phyloP scores from a whole-genome alignment of 768 basidiomycete species.

The Tulasnella calospora region DNA sequence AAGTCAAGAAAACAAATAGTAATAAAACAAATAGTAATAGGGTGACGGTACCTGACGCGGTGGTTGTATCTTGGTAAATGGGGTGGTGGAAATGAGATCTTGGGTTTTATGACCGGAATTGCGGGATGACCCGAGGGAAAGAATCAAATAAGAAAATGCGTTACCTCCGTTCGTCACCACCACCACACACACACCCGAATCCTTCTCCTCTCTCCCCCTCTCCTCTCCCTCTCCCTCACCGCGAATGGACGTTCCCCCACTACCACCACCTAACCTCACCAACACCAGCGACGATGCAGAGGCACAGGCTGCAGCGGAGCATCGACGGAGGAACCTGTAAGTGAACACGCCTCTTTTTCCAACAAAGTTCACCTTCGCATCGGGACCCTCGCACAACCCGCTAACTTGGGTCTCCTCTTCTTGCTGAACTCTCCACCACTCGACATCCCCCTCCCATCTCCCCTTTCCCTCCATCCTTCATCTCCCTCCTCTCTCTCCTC shows the following conservation, averaged over 20 bases:
- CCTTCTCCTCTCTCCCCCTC: not conserved
- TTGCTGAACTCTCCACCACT: not conserved
- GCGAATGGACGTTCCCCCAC: constrained; percentile 12
- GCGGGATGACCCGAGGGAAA: constrained; percentile 3
- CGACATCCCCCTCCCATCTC: constrained; percentile 4
- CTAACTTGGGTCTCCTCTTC: constrained; percentile 14
- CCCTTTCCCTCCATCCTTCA: not conserved
- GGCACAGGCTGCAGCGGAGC: constrained; percentile 10
- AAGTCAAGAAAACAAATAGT: too few relatives aligned
- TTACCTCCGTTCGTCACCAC: not conserved
- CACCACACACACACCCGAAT: not conserved
- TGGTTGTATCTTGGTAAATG: not conserved
- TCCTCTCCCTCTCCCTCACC: not conserved
- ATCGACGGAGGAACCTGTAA: constrained; percentile 19
- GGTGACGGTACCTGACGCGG: too few relatives aligned
- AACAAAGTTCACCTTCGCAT: constrained; percentile 17
- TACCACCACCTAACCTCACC: not conserved
- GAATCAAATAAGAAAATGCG: constrained; percentile 17
- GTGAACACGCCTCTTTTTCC: not conserved
- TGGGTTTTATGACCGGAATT: not conserved
- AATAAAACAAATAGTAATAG: too few relatives aligned
- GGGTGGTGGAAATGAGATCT: not conserved
- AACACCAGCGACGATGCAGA: not conserved
- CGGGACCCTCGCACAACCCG: constrained; percentile 1
- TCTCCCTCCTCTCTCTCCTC: constrained; percentile 7